phyloP scores from a whole-genome alignment of 2,329 filamentous ascomycete genomes.

The Canariomyces notabilis region DNA sequence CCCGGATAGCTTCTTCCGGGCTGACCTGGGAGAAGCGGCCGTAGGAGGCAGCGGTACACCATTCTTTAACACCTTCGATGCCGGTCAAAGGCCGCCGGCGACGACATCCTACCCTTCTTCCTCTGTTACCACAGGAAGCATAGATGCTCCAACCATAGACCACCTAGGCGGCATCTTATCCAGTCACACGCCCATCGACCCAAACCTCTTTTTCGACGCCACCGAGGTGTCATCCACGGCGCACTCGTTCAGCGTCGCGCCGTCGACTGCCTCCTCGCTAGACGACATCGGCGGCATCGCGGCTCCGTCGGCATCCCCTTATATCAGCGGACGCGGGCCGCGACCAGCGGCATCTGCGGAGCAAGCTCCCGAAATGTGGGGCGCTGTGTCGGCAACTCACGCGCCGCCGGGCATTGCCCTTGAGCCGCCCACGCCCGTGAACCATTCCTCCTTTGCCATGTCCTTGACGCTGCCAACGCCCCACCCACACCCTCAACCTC shows the following conservation, averaged over 20 bases:
- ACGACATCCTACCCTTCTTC: slow-evolving; percentile 4
- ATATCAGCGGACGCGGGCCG: slow-evolving; percentile 7
- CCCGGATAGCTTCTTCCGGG: neutral
- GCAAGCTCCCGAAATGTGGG: neutral
- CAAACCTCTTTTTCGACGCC: slow-evolving; percentile 21
- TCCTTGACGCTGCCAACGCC: neutral
- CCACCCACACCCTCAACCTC: neutral
- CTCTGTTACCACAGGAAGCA: slow-evolving; percentile 5
- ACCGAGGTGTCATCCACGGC: slow-evolving; percentile 16
- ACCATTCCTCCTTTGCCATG: slow-evolving; percentile 4
- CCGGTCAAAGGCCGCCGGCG: neutral
- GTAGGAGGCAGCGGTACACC: neutral
- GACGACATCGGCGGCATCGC: slow-evolving; percentile 16
- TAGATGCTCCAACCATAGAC: slow-evolving; percentile 7
- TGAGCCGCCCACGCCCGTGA: slow-evolving; percentile 19
- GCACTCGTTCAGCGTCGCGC: slow-evolving; percentile 19
- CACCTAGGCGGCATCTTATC: slow-evolving; percentile 8
- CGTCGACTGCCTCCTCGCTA: slow-evolving; percentile 21
- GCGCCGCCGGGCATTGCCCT: slow-evolving; percentile 17
- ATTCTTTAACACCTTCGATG: neutral
- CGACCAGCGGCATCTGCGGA: slow-evolving; percentile 1
- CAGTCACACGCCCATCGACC: slow-evolving; percentile 22
- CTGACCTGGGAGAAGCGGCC: neutral
- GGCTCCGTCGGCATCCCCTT: slow-evolving; percentile 9
- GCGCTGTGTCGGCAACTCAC: neutral